Conservation (phyloP, 495 filamentous ascomycete genomes). For the Penicillium coprophilum region DNA sequence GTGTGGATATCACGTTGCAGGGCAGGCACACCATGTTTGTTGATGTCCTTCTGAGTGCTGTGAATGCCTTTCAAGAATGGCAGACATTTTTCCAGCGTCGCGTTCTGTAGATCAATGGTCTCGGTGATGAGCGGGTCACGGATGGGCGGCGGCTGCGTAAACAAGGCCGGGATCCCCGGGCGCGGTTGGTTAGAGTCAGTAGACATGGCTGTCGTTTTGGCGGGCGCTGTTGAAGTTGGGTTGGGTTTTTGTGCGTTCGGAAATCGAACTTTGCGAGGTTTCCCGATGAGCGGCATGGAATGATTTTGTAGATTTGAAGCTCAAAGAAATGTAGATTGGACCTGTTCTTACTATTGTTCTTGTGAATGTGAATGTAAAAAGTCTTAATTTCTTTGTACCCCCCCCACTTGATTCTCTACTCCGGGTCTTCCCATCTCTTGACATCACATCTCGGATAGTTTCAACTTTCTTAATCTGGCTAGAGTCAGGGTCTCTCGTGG, state of each 20-base stretch:
- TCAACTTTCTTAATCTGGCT: not conserved
- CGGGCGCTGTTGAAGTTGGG: constrained; percentile 8
- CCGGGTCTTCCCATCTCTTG: not conserved
- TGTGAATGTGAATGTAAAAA: constrained; percentile 4
- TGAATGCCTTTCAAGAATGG: constrained; percentile 58
- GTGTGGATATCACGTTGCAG: constrained; percentile 71
- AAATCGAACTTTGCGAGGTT: constrained; percentile 44
- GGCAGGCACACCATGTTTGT: constrained; percentile 67
- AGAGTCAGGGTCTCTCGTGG: not conserved
- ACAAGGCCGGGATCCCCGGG: constrained; percentile 61
- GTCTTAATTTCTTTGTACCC: constrained; percentile 3
- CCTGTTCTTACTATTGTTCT: constrained; percentile 5
- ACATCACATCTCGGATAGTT: not conserved
- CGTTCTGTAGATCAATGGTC: constrained; percentile 64
- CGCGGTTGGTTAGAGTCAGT: constrained; percentile 17
- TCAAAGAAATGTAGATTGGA: not conserved
- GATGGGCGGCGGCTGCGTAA: constrained; percentile 61
- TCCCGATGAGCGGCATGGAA: constrained; percentile 39
- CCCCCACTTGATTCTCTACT: not conserved
- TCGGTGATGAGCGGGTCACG: constrained; percentile 66
- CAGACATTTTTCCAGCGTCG: constrained; percentile 66
- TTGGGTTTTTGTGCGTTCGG: constrained; percentile 16
- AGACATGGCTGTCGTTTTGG: constrained; percentile 18
- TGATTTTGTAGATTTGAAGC: not conserved
- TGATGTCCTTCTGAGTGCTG: constrained; percentile 50